phyloP scores from a whole-genome alignment of 768 basidiomycete genomes.

The Collybia sordida region DNA sequence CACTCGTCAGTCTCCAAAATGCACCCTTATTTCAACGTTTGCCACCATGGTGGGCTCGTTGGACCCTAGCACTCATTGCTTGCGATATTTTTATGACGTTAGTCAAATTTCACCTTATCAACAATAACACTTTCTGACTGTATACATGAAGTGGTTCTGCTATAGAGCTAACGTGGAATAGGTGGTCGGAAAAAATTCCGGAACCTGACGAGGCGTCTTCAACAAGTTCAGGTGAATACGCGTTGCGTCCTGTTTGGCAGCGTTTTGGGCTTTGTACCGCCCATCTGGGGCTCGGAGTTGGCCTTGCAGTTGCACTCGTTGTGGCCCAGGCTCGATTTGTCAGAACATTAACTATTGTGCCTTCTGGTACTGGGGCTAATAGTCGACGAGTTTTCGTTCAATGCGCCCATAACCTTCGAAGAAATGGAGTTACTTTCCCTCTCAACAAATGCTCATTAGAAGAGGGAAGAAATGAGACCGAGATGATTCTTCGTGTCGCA shows the following conservation, averaged over 20 bases:
- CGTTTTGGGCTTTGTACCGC: slow-evolving; percentile 26
- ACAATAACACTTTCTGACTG: background rate
- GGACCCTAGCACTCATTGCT: slow-evolving; percentile 26
- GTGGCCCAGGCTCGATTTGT: slow-evolving; percentile 30
- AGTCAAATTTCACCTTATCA: slow-evolving; percentile 8
- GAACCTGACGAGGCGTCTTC: slow-evolving; percentile 20
- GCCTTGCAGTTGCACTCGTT: slow-evolving; percentile 26
- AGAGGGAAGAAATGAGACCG: slow-evolving; percentile 30
- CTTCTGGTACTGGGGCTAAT: slow-evolving; percentile 11
- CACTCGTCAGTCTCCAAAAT: slow-evolving; percentile 6
- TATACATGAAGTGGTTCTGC: slow-evolving; percentile 21
- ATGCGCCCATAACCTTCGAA: slow-evolving; percentile 27
- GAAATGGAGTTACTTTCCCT: slow-evolving; percentile 25
- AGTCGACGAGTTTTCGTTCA: slow-evolving; percentile 27
- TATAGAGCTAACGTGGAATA: slow-evolving; percentile 33
- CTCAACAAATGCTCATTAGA: slow-evolving; percentile 23
- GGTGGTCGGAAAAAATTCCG: slow-evolving; percentile 25
- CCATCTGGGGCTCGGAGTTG: slow-evolving; percentile 29
- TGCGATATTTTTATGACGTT: slow-evolving; percentile 32
- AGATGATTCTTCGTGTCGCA: slow-evolving; percentile 27
- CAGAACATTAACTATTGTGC: slow-evolving; percentile 26
- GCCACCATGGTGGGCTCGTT: slow-evolving; percentile 30
- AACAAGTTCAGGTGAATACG: slow-evolving; percentile 18
- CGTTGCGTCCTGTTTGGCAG: slow-evolving; percentile 32
- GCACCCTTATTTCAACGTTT: slow-evolving; percentile 26